These are phyloP conservation scores for Hypoxylon sp. DNA, from an alignment of 2,329 filamentous ascomycete species.

Conservation along the genomic window DNA sequence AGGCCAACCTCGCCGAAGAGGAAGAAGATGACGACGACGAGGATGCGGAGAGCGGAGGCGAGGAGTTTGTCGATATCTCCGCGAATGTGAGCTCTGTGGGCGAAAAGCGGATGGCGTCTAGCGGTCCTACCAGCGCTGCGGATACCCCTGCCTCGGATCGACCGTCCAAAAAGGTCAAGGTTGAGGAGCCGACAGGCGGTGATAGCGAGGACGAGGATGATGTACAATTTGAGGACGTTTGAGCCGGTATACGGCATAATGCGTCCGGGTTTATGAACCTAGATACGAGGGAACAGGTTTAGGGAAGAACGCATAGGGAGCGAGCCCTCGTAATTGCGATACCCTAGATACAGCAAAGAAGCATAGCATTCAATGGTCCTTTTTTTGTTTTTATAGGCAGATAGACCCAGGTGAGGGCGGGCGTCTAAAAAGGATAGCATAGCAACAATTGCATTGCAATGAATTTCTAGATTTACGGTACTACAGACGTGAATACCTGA, in stretches of 20 bases:
- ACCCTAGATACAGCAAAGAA: slow-evolving; percentile 35
- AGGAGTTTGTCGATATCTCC: slow-evolving; percentile 57
- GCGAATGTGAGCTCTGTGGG: slow-evolving; percentile 48
- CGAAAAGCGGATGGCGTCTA: slow-evolving; percentile 52
- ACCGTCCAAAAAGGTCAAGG: slow-evolving; percentile 66
- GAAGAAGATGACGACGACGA: slow-evolving; percentile 63
- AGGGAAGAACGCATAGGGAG: slow-evolving; percentile 6
- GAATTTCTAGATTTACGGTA: slow-evolving; percentile 5
- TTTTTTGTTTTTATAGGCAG: not conserved
- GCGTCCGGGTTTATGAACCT: not conserved
- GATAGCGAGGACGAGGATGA: slow-evolving; percentile 60
- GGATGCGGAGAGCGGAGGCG: slow-evolving; percentile 50
- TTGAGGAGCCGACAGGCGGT: slow-evolving; percentile 60
- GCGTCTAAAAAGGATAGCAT: slow-evolving; percentile 37
- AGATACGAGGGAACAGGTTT: slow-evolving; percentile 7
- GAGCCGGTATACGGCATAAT: slow-evolving; percentile 6
- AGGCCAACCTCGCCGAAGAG: slow-evolving; percentile 66
- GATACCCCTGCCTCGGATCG: slow-evolving; percentile 56
- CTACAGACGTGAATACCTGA: slow-evolving; percentile 14
- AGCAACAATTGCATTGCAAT: slow-evolving; percentile 25
- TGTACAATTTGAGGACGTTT: slow-evolving; percentile 64
- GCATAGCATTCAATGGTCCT: slow-evolving; percentile 24
- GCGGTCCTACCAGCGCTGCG: slow-evolving; percentile 52
- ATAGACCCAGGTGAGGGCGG: slow-evolving; percentile 17
- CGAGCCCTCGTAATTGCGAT: slow-evolving; percentile 30